Evolutionary conservation across 2,329 filamentous ascomycete species (phyloP), one percentile per base, ranked within the genome.

Genomic region (Huntiella omanensis): DNA sequence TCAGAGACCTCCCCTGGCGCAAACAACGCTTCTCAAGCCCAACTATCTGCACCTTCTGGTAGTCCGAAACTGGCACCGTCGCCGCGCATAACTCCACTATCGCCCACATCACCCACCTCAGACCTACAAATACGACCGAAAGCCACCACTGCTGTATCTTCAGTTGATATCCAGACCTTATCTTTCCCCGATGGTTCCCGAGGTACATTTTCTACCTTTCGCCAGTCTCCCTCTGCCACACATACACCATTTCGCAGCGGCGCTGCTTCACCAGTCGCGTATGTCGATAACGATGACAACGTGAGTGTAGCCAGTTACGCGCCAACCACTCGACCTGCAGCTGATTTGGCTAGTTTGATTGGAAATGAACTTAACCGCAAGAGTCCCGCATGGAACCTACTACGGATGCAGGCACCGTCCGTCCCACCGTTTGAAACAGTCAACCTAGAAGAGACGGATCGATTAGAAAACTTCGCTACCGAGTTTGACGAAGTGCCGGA

Each of bases 101-200:
- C 7, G 39, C n/a, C 10, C 37, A 19, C 33, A 17, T 10, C 16
- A 33, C 16, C 19, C 10, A 33, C 32, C 32, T 13, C 8, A 32
- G 68, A 65, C 52, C 11, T 15, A 16, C 40, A 43, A 35, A 8
- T 28, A 13, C 48, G 48, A 8, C 77, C 80, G 1, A 77, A 75
- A 49, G 76, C 88, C 41, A 95, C 87, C 3, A 95, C 86, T 1
- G 86, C 86, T 7, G 57, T 96, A 11, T 88, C 85, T 0, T 72
- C 84, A 12, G 71, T 86, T 51, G 86, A 88, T 53, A 79, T 87
- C 47, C 80, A 84, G 54, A 83, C 81, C 0, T 69, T 87, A 43
- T 77, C 77, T 1, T 80, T 82, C 52, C 76, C 75, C 8, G 82
- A 84, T 58, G 76, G 74, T 49, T 73, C 74, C 15, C 69, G 75